Evolutionary conservation across 306 rosid genomes (phyloP), one percentile per base, ranked within the genome.

Genomic region (Aeschynomene evenia): DNA sequence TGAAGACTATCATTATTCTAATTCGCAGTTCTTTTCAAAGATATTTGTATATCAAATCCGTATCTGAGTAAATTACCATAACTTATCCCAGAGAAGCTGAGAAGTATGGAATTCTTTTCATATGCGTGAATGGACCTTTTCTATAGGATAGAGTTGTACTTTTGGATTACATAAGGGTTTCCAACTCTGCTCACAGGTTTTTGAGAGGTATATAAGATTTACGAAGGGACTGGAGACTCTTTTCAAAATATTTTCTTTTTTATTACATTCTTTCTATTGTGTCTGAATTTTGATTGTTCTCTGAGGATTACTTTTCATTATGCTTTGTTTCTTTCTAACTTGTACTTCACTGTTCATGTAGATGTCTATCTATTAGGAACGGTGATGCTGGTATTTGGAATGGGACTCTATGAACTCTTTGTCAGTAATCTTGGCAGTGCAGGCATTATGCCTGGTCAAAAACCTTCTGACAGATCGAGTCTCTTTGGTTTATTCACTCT

Each of bases 301-400:
- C 14, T 8, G 31, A 33, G 50, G 63, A 55, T 56, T 52, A 63
- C 64, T 52, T 37, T 33, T 51, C 18, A 23, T 18, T 77, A n/a
- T 42, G 72, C 9, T 37, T 49, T 69, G 14, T 37, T 61, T 72
- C 23, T 56, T 50, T 62, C 80, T 80, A 56, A 80, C 74, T 45
- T 43, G 14, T 59, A 2, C 73, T 54, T 54, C 43, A 31, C 78
- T 77, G 68, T 77, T 43, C 75, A 59, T 82, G 34, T 36, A 94
- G 99, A 94, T 89, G 86, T 91, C 14, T 94, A 87, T 84, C 99
- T 91, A 46, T 73, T 94, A 67, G 99, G 99, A 80, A 94, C 99
- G 5, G 99, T 94, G 78, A 94, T 94, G 99, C 82, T 94, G 62
- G 99, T 94, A 18, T 94, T 91, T 48, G 97, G 99, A 63, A 91